Percentiles rank a stretch among this genome's conserved stretches.
These are phyloP conservation scores for Xylaria palmicola DNA, from an alignment of 495 filamentous ascomycete genomes.

Conservation along the genomic window DNA sequence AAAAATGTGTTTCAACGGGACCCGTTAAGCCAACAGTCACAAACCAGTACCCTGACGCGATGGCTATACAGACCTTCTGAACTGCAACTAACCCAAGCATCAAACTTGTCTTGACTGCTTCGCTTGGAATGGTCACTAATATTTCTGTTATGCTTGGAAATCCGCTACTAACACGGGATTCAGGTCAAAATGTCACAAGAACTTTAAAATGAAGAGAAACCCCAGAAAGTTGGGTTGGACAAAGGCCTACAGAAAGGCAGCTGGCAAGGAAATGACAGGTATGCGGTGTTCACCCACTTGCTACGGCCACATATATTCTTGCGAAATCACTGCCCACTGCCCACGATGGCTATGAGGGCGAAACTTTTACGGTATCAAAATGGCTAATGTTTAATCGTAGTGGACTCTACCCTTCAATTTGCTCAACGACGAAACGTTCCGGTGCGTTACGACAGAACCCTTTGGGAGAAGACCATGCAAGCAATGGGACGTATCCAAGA, in stretches of 20 bases:
- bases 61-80: background rate
- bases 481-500: conserved; percentile 91
- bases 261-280: conserved; percentile 55
- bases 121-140: background rate
- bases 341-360: conserved; percentile 51
- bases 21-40: background rate
- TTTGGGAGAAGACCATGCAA: conserved; percentile 79
- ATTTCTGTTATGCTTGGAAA: background rate
- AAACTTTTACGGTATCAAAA: conserved; percentile 40
- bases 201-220: conserved; percentile 98
- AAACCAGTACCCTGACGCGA: background rate
- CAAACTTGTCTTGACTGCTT: background rate
- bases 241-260: conserved; percentile 31
- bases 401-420: conserved; percentile 92
- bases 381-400: conserved; percentile 60
- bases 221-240: conserved; percentile 83
- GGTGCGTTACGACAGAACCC: conserved; percentile 89
- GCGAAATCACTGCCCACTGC: no score
- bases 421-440: conserved; percentile 90
- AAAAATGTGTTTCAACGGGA: background rate
- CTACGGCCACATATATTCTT: no score
- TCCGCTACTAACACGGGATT: background rate
- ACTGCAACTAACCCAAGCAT: background rate
- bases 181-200: conserved; percentile 90
- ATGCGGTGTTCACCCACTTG: background rate